phyloP scores from a whole-genome alignment of 2,329 filamentous ascomycete genomes.

The Cercospora sp. region DNA sequence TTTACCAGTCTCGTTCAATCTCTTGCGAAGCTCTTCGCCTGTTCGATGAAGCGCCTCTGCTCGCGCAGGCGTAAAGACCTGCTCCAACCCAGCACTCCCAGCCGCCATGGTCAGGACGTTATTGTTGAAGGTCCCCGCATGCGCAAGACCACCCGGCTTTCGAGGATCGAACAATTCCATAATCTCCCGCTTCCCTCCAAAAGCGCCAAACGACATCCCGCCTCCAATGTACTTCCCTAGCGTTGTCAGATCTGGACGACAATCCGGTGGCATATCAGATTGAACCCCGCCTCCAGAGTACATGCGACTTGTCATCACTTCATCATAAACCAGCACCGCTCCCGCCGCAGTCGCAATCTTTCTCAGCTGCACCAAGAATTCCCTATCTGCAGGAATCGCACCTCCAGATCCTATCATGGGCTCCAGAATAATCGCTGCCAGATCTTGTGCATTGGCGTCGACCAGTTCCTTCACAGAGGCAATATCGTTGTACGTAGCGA shows the following conservation, averaged over 20 bases:
- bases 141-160: constrained; percentile 45
- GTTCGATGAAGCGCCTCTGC: constrained; percentile 34
- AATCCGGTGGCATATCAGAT: constrained; percentile 44
- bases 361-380: constrained; percentile 57
- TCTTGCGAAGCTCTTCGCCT: constrained; percentile 37
- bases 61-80: constrained; percentile 41
- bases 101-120: constrained; percentile 62
- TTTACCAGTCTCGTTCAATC: constrained; percentile 32
- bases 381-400: constrained; percentile 51
- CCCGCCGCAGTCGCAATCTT: constrained; percentile 50
- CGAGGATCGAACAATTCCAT: constrained; percentile 60
- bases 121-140: constrained; percentile 69
- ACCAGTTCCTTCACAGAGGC: constrained; percentile 48
- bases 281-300: constrained; percentile 48
- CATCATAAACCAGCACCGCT: constrained; percentile 66
- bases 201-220: constrained; percentile 65
- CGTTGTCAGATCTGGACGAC: constrained; percentile 62
- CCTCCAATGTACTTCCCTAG: constrained; percentile 68
- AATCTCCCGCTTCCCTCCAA: constrained; percentile 61
- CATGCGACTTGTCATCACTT: constrained; percentile 69
- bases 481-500: constrained; percentile 64
- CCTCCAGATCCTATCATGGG: constrained; percentile 66
- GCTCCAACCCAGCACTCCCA: constrained; percentile 47
- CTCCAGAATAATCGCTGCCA: constrained; percentile 67
- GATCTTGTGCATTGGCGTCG: constrained; percentile 39